Percentiles rank a stretch among this genome's conserved stretches.
These are phyloP conservation scores for Gossypium ekmanianum DNA, from an alignment of 345 rosid species.

Conservation along the genomic window DNA sequence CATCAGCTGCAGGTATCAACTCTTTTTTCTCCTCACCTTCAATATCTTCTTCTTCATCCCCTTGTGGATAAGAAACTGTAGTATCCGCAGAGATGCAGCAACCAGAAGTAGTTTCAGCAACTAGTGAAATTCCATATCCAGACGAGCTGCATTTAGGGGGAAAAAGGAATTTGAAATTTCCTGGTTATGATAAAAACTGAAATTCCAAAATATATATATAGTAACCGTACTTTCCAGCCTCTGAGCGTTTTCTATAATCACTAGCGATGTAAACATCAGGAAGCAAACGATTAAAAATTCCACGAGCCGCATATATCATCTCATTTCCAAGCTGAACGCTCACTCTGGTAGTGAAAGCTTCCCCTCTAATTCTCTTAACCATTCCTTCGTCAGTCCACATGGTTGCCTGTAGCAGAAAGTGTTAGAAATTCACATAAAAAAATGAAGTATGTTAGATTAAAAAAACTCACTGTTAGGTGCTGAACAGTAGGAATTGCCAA, in stretches of 20 bases:
- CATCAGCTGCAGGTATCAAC: conserved; percentile 58
- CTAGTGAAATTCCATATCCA: conserved; percentile 86
- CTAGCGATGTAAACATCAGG: conserved; percentile 80
- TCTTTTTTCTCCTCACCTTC: conserved; percentile 58
- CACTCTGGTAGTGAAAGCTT: conserved; percentile 73
- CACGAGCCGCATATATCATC: conserved; percentile 84
- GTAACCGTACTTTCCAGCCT: conserved; percentile 84
- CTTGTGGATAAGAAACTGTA: conserved; percentile 48
- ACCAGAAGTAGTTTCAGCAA: conserved; percentile 85
- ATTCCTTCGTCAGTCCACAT: conserved; percentile 83
- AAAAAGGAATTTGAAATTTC: neutral
- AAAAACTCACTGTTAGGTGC: conserved; percentile 43
- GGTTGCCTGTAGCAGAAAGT: conserved; percentile 48
- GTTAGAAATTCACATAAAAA: conserved; percentile 15
- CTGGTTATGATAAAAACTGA: conserved; percentile 7
- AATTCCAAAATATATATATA: neutral
- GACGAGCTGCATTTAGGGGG: conserved; percentile 54
- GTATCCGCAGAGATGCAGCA: conserved; percentile 81
- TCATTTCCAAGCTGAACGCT: conserved; percentile 65
- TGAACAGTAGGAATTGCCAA: conserved; percentile 7
- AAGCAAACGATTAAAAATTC: conserved; percentile 75
- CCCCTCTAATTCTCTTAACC: conserved; percentile 89
- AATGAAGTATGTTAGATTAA: neutral
- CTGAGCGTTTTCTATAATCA: conserved; percentile 64
- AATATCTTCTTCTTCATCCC: conserved; percentile 44